phyloP scores from a whole-genome alignment of 1,139 yeast genomes.

The Saccharomyces hybrid region DNA sequence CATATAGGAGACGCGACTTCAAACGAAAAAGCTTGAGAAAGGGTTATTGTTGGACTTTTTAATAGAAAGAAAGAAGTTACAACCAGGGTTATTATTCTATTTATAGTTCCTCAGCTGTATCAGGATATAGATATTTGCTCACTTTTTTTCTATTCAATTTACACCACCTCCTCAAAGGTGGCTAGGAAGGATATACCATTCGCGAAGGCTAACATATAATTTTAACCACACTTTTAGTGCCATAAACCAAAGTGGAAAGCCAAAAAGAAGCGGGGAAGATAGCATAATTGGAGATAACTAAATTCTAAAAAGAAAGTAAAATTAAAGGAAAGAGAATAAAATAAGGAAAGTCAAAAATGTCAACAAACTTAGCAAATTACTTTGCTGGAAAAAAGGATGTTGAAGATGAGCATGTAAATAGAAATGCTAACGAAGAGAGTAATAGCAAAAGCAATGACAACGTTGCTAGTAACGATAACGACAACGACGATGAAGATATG shows the following conservation, averaged over 20 bases:
- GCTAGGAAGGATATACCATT: not conserved
- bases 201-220: not conserved
- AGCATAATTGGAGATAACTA: not conserved
- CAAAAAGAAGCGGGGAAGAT: not conserved
- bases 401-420: not conserved
- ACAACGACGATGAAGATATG: constrained; percentile 27
- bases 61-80: not conserved
- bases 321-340: not conserved
- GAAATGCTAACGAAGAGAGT: not conserved
- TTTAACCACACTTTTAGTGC: not conserved
- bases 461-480: not conserved
- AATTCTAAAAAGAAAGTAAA: not conserved
- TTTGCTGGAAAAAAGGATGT: not conserved
- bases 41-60: not conserved
- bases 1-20: not conserved
- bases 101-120: not conserved
- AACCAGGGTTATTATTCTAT: not conserved
- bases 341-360: not conserved
- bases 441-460: not conserved
- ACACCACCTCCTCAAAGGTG: not conserved
- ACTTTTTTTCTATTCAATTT: not conserved
- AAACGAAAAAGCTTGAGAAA: not conserved
- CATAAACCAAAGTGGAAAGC: not conserved
- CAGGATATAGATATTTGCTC: not conserved
- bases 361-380: constrained; percentile 5